Base-by-base conservation (phyloP, 1,139 yeast genomes). In the Yamadazyma friedrichii region DNA sequence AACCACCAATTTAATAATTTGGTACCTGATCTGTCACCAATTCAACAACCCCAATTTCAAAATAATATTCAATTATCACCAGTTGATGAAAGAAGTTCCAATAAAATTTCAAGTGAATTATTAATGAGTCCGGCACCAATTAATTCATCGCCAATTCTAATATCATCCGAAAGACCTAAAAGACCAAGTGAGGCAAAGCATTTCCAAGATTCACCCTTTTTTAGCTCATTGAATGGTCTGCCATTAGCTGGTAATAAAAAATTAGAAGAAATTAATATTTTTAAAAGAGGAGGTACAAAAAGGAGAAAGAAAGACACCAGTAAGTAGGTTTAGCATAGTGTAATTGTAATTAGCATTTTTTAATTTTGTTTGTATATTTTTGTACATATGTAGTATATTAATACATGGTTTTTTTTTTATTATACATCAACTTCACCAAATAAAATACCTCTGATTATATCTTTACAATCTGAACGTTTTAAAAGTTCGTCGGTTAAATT, bases 361-460 rank as follows among this genome's bases (percentile, higher is more conserved):
- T 13, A 25, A 15, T 9, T 32, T 32, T 12, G 16, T 9, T 32
- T 22, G 24, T 32, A 16, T 15, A 15, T 25, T 20, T 20, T 20
- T 20, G 24, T 20, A 20, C 24, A 20, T 20, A 20, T 20, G 24
- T 20, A 20, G 24, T 20, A 20, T 20, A 20, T 20, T 20, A 20
- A 20, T 24, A 25, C 25, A 33, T 9, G n/a, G 15, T 33, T n/a
- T 12, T 24, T 41, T 45, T 36, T 42, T 54, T 28, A 31, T 42
- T 47, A 54, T 41, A 64, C 60, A 37, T 54, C 54, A 15, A 59
- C 36, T 52, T 84, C 93, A 3, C 95, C 95, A 56, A 86, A 82
- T 58, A 88, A 83, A n/a, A 88, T 75, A 9, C 94, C 94, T 48
- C 79, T 70, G 15, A 76, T 74, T 11, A 88, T 70, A 27, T 66